Base-by-base conservation (phyloP, 495 filamentous ascomycete species). In the Trichoderma parareesei region DNA sequence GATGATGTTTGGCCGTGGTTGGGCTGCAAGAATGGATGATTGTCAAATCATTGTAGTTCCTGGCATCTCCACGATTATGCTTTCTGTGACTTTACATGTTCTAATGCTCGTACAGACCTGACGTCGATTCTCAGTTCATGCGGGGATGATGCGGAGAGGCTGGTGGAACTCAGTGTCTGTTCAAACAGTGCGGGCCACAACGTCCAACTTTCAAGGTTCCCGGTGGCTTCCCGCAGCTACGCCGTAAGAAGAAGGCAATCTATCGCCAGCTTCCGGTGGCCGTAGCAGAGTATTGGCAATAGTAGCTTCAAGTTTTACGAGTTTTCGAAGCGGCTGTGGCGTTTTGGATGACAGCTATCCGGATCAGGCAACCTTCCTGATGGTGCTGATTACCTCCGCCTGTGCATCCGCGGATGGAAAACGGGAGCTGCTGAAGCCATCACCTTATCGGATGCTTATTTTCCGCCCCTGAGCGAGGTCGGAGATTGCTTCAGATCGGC, bases 131-230 rank as follows among this genome's bases (percentile, higher is more conserved):
- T 27, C 11, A 57, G 35, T 20, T 57, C 53, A 35, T 57, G 53
- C 53, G 53, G 53, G 53, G 53, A 57, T 57, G 37, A 37, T 57
- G 20, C 53, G 48, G 53, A 57, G 53, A n/a, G 16, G 46, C 46
- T n/a, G 4, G 46, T 57, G 53, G 53, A 10, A 37, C 53, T 38
- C 27, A 20, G 27, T 35, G 53, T 57, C 27, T 20, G 0, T 14
- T 57, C 53, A 14, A 35, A 57, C 53, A 57, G 53, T 57, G 53
- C 53, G 53, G 53, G 53, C 37, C 53, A 18, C 18, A 14, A 18
- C 20, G 0, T 49, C 16, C 8, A 18, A 49, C 16, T 49, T 18
- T 49, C 9, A n/a, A 49, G 18, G 20, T 18, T 20, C n/a, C 14
- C 14, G 14, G 20, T 57, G 20, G 53, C 53, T 35, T 16, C 20